Conservation (phyloP, 306 rosid genomes). For the Pyrus communis region DNA sequence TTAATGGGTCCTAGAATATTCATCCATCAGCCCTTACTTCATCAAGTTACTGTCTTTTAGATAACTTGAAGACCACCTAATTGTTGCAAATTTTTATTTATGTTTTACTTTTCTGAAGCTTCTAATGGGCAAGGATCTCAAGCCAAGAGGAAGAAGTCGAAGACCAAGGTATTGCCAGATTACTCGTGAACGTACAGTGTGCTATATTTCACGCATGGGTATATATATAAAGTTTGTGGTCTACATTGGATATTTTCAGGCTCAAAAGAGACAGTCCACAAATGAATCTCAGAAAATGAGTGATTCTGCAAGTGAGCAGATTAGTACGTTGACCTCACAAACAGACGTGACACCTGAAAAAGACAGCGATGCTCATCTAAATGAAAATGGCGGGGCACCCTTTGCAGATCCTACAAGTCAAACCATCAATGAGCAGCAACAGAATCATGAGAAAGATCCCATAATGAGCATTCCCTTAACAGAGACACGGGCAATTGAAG, state of each 20-base stretch:
- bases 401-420: constrained; percentile 23
- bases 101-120: constrained; percentile 36
- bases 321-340: constrained; percentile 22
- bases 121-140: constrained; percentile 84
- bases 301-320: constrained; percentile 36
- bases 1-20: background rate
- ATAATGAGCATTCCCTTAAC: constrained; percentile 28
- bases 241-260: constrained; percentile 31
- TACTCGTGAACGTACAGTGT: background rate
- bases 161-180: constrained; percentile 51
- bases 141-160: constrained; percentile 53
- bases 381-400: constrained; percentile 36
- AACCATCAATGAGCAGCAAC: constrained; percentile 31
- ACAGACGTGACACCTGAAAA: constrained; percentile 30
- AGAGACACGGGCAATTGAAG: constrained; percentile 32
- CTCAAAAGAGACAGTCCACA: constrained; percentile 35
- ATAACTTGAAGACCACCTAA: background rate
- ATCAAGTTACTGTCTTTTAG: constrained; percentile 1
- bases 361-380: constrained; percentile 30
- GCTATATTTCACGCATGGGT: background rate
- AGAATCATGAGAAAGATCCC: constrained; percentile 21
- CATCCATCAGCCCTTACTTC: background rate
- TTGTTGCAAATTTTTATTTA: constrained; percentile 27
- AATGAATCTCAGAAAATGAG: constrained; percentile 22
- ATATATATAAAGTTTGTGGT: background rate